Conservation (phyloP, 768 basidiomycete genomes). For the Trametes gibbosa region DNA sequence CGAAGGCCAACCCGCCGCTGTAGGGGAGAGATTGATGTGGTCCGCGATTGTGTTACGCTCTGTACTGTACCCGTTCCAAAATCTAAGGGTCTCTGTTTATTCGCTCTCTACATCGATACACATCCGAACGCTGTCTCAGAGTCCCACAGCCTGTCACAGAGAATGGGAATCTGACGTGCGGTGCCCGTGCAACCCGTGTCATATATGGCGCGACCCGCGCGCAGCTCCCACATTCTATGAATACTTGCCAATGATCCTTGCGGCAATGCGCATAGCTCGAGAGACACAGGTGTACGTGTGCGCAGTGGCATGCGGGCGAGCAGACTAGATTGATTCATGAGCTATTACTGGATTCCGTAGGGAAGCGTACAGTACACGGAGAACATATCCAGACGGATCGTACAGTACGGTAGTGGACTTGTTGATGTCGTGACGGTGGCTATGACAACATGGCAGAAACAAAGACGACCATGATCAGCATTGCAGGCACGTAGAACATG, state of each 20-base stretch:
- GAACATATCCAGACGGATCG: conserved; percentile 12
- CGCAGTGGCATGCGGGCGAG: not conserved
- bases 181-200: not conserved
- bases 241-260: not conserved
- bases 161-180: not conserved
- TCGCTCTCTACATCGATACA: not conserved
- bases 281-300: too few species aligned
- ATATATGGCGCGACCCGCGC: not conserved
- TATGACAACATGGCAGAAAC: not conserved
- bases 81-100: conserved; percentile 7
- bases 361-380: conserved; percentile 11
- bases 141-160: not conserved
- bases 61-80: conserved; percentile 11
- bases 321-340: not conserved
- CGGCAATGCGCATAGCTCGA: not conserved
- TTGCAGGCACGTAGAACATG: too few species aligned
- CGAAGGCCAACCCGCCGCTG: conserved; percentile 50
- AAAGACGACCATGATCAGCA: not conserved
- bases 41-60: not conserved
- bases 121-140: not conserved
- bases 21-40: conserved; percentile 26
- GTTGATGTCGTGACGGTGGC: not conserved
- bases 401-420: conserved; percentile 6
- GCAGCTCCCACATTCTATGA: not conserved
- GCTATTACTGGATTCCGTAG: conserved; percentile 17